Evolutionary conservation across 805 yeast species (phyloP), one percentile per base, ranked within the genome.

Genomic region (Wickerhamomyces bisporus): DNA sequence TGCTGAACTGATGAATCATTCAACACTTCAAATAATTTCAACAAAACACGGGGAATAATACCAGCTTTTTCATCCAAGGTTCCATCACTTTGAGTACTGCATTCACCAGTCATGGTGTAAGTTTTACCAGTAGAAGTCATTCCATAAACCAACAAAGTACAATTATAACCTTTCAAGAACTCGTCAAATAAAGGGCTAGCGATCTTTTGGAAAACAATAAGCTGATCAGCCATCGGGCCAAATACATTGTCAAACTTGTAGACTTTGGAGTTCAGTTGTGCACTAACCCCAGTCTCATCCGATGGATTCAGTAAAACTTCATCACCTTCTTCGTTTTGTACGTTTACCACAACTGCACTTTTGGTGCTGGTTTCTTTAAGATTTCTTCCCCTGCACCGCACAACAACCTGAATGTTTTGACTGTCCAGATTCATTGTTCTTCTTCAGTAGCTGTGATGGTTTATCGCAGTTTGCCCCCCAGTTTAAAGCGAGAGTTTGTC

Each of bases 111-210:
- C 93, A 79, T 78, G 11, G 85, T 69, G 54, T 78, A 79, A 0
- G 96, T 86, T 52, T 86, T 87, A 19, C 95, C 95, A 0, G 95
- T 84, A 1, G 95, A 93, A 0, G 95, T 87, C 71, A 86, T 94
- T 5, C 96, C 96, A 61, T 88, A 88, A 0, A 93, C 95, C 47
- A 87, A 68, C 21, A 86, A 71, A 0, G 95, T 83, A 47, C 88
- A 86, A 55, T 86, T 86, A 55, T 80, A 83, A 16, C 91, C 94
- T 36, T 70, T 64, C 40, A 87, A 61, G 42, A 87, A 72, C 44
- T 89, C 95, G 19, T 71, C 68, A 34, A 81, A 69, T 38, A 79
- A 59, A 11, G 80, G 80, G 24, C 71, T 62, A 0, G 89, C 94
- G 15, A 81, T 81, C 19, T 74, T 74, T 17, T 79, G 75, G 49